A percentile compares a stretch with the other conserved stretches of the same genome.
These are phyloP conservation scores for Austroboletus novae-zelandiae DNA, from an alignment of 1,284 basidiomycete genomes.

Conservation along the genomic window DNA sequence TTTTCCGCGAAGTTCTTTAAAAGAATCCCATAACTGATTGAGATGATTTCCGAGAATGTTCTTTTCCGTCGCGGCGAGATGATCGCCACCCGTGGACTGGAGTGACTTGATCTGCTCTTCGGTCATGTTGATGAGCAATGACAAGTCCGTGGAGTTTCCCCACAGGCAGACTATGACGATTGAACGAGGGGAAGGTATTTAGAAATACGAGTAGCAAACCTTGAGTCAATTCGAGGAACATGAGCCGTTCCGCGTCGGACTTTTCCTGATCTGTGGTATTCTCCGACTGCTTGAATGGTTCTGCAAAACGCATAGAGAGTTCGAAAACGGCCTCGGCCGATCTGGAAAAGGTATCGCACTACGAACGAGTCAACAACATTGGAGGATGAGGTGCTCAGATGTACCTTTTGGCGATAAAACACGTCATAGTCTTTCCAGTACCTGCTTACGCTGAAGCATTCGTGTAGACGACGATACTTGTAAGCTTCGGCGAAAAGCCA, in stretches of 20 bases:
- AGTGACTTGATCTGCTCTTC: slow-evolving; percentile 97
- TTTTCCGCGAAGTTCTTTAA: slow-evolving; percentile 64
- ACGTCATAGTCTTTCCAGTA: slow-evolving; percentile 90
- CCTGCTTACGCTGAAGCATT: slow-evolving; percentile 93
- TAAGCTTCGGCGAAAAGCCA: slow-evolving; percentile 98
- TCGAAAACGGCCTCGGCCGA: slow-evolving; percentile 94
- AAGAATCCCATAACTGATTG: slow-evolving; percentile 77
- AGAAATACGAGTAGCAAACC: slow-evolving; percentile 35
- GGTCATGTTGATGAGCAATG: slow-evolving; percentile 96
- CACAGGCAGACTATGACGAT: slow-evolving; percentile 74
- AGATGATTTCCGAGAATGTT: slow-evolving; percentile 91
- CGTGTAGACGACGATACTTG: slow-evolving; percentile 94
- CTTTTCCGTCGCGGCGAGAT: slow-evolving; percentile 94
- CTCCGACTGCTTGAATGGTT: slow-evolving; percentile 71
- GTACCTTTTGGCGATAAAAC: slow-evolving; percentile 87
- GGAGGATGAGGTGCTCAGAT: slow-evolving; percentile 1
- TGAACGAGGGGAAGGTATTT: neutral
- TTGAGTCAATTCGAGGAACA: slow-evolving; percentile 96
- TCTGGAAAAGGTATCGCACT: slow-evolving; percentile 96
- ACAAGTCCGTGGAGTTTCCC: slow-evolving; percentile 97
- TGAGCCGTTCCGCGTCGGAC: slow-evolving; percentile 77
- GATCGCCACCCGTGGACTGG: slow-evolving; percentile 96
- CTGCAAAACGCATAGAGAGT: slow-evolving; percentile 88
- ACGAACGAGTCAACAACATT: slow-evolving; percentile 14
- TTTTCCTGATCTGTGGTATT: slow-evolving; percentile 57